Conservation (phyloP, 352 stramenopile species). For the Halophytophthora batemanensis region DNA sequence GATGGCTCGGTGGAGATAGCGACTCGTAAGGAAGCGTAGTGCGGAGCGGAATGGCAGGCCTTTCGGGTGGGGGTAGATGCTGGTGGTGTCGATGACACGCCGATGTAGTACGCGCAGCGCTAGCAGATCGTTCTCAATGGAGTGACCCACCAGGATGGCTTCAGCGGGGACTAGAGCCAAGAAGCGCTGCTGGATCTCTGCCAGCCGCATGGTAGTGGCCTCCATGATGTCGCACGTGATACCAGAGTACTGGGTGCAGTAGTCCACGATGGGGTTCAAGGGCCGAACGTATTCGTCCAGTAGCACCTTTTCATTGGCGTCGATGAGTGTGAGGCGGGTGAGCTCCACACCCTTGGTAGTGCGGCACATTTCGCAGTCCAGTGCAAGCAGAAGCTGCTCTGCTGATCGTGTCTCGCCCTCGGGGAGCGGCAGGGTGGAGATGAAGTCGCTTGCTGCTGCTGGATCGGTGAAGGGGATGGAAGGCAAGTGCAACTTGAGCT, state of each 20-base stretch:
- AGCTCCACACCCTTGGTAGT: constrained; percentile 87
- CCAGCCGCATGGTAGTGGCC: constrained; percentile 48
- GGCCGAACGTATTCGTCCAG: constrained; percentile 83
- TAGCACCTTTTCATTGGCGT: constrained; percentile 66
- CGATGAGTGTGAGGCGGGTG: constrained; percentile 67
- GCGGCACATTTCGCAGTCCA: constrained; percentile 88
- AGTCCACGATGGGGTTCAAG: constrained; percentile 81
- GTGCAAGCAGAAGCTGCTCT: constrained; percentile 55
- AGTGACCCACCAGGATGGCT: constrained; percentile 86
- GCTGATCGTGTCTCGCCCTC: constrained; percentile 28
- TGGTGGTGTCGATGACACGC: constrained; percentile 77
- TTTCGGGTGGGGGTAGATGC: constrained; percentile 81
- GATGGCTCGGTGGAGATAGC: constrained; percentile 68
- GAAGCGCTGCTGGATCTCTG: constrained; percentile 67
- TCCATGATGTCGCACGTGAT: constrained; percentile 85
- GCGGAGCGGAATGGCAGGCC: constrained; percentile 75
- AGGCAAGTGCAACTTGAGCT: constrained; percentile 51
- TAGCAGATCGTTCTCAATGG: constrained; percentile 83
- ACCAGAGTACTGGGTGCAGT: constrained; percentile 84
- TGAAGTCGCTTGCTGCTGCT: constrained; percentile 32
- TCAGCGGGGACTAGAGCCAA: constrained; percentile 54
- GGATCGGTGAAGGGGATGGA: constrained; percentile 51
- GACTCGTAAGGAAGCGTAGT: constrained; percentile 69
- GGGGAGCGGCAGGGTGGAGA: constrained; percentile 36
- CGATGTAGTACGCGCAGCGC: constrained; percentile 68